phyloP scores from a whole-genome alignment of 148 eudicot species.

The Drosera capensis region DNA sequence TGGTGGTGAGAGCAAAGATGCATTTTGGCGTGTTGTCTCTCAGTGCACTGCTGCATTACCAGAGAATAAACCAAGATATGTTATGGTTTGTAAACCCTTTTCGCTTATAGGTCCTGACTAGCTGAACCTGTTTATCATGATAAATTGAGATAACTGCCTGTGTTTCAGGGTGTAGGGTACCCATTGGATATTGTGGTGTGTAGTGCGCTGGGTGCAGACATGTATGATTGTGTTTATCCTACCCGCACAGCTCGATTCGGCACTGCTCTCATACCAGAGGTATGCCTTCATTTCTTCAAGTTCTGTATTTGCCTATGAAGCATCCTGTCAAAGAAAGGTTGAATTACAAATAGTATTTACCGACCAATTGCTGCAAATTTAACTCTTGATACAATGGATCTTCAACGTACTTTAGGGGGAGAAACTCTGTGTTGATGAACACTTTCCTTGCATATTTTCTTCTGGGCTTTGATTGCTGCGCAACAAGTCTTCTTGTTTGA shows the following conservation, averaged over 20 bases:
- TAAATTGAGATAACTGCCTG: background rate
- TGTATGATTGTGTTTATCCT: slow-evolving; percentile 95
- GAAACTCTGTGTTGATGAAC: too few species aligned
- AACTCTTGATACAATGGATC: too few species aligned
- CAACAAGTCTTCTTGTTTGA: background rate
- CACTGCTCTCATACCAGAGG: slow-evolving; percentile 87
- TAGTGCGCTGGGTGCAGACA: slow-evolving; percentile 92
- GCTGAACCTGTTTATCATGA: slow-evolving; percentile 3
- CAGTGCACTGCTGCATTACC: slow-evolving; percentile 89
- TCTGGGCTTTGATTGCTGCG: too few species aligned
- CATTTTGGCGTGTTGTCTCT: slow-evolving; percentile 92
- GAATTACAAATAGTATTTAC: too few species aligned
- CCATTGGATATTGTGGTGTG: slow-evolving; percentile 92
- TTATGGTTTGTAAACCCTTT: slow-evolving; percentile 39
- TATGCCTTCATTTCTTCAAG: slow-evolving; percentile 9
- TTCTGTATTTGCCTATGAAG: background rate
- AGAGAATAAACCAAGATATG: slow-evolving; percentile 81
- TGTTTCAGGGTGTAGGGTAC: slow-evolving; percentile 74
- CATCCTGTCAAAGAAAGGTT: too few species aligned
- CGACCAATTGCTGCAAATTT: too few species aligned
- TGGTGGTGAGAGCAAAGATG: slow-evolving; percentile 96
- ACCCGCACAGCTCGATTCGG: slow-evolving; percentile 97
- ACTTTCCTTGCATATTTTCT: too few species aligned
- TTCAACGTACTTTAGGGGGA: too few species aligned
- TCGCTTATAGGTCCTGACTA: background rate